These are phyloP conservation scores for Aegilops bicornis DNA, from an alignment of 176 grass and related monocot genomes.

Conservation along the genomic window DNA sequence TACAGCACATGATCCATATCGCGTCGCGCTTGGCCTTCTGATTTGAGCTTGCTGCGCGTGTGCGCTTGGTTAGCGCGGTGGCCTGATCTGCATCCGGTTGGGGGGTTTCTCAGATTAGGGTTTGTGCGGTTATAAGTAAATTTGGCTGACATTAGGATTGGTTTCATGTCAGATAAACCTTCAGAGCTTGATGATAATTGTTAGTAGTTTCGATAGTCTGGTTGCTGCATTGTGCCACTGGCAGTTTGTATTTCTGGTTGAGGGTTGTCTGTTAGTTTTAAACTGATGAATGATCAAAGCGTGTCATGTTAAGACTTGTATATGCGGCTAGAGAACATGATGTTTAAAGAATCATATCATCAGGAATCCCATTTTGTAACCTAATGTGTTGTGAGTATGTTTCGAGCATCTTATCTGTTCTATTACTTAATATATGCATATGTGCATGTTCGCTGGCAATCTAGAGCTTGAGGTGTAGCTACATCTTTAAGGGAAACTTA, in stretches of 20 bases:
- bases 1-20: neutral
- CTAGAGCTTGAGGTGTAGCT: neutral
- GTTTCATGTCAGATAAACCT: neutral
- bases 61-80: neutral
- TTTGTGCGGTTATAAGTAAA: constrained; percentile 28
- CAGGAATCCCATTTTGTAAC: neutral
- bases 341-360: neutral
- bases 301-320: neutral
- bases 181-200: neutral
- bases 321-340: neutral
- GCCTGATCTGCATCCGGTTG: constrained; percentile 14
- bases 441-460: neutral
- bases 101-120: constrained; percentile 10
- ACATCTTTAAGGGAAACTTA: neutral
- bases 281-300: neutral
- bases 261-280: constrained; percentile 3
- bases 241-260: neutral
- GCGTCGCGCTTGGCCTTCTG: neutral
- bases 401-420: neutral
- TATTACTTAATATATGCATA: neutral
- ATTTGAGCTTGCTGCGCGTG: neutral
- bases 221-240: neutral
- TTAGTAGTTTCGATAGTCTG: neutral
- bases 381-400: neutral
- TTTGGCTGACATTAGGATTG: neutral